Evolutionary conservation across 225 moss, liverwort and hornwort genomes (phyloP), one percentile per base, ranked within the genome.

Genomic region (Bryum argenteum): DNA sequence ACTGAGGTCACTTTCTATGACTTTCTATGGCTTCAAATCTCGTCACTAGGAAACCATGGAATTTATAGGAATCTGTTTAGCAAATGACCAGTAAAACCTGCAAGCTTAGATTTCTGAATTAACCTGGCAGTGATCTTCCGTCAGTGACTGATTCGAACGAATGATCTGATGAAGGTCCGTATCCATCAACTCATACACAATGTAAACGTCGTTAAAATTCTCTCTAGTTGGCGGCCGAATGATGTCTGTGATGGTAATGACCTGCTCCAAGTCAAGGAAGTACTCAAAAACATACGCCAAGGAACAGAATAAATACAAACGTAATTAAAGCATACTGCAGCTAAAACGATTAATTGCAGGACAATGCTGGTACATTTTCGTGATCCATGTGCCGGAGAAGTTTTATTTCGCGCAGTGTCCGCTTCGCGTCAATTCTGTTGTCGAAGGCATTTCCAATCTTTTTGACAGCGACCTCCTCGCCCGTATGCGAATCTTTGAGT

Each of bases 381-480:
- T 95, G 94, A 72, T 95, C 89, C 94, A 95, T 85, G 33, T 95
- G 94, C 24, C 90, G 82, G 51, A 95, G 79, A 70, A 95, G 90
- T 70, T 92, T 92, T 51, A 95, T 92, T 85, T 95, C 94, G 40
- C 94, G 90, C 18, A 95, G 74, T 38, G 92, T 95, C 28, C 94
- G 87, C 84, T 92, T 95, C 6, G 94, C 94, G 66, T 90, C 92
- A 59, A 92, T 92, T 73, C 82, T 87, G 60, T 95, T 95, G 75
- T 94, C 91, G 20, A 94, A 94, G 14, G 91, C 94, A 80, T 90
- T 91, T 72, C 90, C 87, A 50, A 94, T 94, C 71, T 91, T 94
- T 70, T 94, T 94, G 44, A 94, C 83, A 45, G 94, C 94, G 22
- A 91, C 90, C 45, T 83, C 88, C 58, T 89, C 91, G 50, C 81